Evolutionary conservation across 2,329 filamentous ascomycete species (phyloP), one percentile per base, ranked within the genome.

Genomic region (Trichoderma pleuroti): DNA sequence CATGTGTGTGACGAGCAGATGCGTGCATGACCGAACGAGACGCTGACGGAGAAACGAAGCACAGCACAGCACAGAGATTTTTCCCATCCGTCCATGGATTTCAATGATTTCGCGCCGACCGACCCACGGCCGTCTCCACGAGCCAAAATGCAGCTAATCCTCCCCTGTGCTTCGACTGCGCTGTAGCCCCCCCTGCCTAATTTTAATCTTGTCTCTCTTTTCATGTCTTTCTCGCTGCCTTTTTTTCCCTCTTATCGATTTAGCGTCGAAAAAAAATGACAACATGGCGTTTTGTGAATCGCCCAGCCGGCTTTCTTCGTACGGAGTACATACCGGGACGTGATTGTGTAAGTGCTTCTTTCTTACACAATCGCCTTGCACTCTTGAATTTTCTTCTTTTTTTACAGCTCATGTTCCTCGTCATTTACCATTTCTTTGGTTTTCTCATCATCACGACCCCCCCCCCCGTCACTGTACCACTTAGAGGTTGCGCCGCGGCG

Each of bases 91-190:
- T 34, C 28, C 54, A 52, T 24, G 46, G 46, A 52, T 32, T 49
- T 68, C 54, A 49, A 46, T 36, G 65, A 68, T 68, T 60, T 32
- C 30, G 39, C 60, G 36, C 18, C 30, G 66, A 68, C 18, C 30
- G 66, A 68, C 66, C 66, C 66, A 68, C 39, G 66, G 46, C 46
- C 59, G 68, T 57, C 61, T 70, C 61, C 68, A 59, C 63, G 54
- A 52, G 34, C 65, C 62, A 64, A 28, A 26, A 70, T 70, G 68
- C 62, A 66, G 61, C 61, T 59, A 70, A 70, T 66, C 62, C 62
- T 62, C 62, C 61, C 59, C 56, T 52, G 62, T 49, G 24, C 32
- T 39, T 66, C n/a, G 63, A 70, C 63, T 46, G 68, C 49, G 42
- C 54, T 28, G 57, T 39, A 61, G 52, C 57, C 52, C 68, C 68